A percentile compares a stretch with the other conserved stretches of the same genome.
phyloP scores from a whole-genome alignment of 441 rosid species.

The Euphorbia schlechtendalii region DNA sequence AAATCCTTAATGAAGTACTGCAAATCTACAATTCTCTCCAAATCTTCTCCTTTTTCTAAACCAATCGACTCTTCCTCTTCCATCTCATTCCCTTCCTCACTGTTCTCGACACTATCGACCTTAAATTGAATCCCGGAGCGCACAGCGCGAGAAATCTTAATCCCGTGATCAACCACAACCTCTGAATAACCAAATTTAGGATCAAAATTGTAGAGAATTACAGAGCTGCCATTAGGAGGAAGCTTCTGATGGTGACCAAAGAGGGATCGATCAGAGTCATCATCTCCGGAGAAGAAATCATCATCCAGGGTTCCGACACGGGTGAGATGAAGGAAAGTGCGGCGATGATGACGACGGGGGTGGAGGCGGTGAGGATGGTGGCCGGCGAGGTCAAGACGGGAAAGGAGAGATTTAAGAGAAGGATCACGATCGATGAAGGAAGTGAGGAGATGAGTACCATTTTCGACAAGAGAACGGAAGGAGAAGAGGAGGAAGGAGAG shows the following conservation, averaged over 20 bases:
- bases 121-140: conserved; percentile 51
- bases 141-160: conserved; percentile 46
- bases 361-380: conserved; percentile 19
- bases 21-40: conserved; percentile 49
- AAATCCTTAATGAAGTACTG: conserved; percentile 58
- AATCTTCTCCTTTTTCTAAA: conserved; percentile 15
- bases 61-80: conserved; percentile 24
- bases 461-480: conserved; percentile 70
- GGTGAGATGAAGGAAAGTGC: conserved; percentile 75
- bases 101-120: conserved; percentile 22
- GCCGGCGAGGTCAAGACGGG: conserved; percentile 62
- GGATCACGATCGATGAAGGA: conserved; percentile 81
- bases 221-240: conserved; percentile 48
- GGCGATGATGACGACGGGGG: conserved; percentile 44
- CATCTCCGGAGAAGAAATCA: conserved; percentile 75
- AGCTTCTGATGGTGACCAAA: conserved; percentile 26
- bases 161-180: conserved; percentile 48
- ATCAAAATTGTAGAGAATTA: conserved; percentile 46
- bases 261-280: conserved; percentile 46
- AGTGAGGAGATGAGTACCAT: conserved; percentile 54
- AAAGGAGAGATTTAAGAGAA: conserved; percentile 69
- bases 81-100: conserved; percentile 13
- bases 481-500: conserved; percentile 72
- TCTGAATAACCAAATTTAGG: conserved; percentile 51
- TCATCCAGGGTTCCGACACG: conserved; percentile 78